These are phyloP conservation scores for Zelonia costaricensis DNA, from an alignment of 208 protist species.

Conservation along the genomic window DNA sequence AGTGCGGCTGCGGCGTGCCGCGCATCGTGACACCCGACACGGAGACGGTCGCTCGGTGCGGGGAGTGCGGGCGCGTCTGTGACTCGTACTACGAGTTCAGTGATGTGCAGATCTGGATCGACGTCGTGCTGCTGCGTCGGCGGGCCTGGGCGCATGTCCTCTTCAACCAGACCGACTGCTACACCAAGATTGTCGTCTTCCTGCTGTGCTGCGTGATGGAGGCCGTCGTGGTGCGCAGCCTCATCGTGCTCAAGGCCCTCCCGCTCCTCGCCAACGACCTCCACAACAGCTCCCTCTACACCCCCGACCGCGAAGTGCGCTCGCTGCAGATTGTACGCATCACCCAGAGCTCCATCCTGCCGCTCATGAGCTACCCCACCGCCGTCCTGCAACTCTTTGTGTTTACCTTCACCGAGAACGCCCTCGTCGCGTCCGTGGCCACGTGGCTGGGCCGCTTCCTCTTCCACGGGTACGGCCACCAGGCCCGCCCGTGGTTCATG, in stretches of 20 bases:
- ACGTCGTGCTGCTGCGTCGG: conserved; percentile 65
- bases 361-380: conserved; percentile 46
- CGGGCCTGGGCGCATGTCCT: conserved; percentile 79
- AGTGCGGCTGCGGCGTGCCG: conserved; percentile 52
- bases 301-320: conserved; percentile 19
- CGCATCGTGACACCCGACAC: conserved; percentile 75
- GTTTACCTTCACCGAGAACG: conserved; percentile 58
- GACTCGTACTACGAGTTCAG: conserved; percentile 84
- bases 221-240: conserved; percentile 67
- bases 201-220: conserved; percentile 69
- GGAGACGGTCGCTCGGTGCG: conserved; percentile 73
- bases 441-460: conserved; percentile 56
- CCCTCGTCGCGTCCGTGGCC: conserved; percentile 47
- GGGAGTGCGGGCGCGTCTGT: conserved; percentile 46
- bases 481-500: conserved; percentile 49
- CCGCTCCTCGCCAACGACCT: conserved; percentile 5
- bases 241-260: conserved; percentile 35
- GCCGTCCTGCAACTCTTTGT: conserved; percentile 61
- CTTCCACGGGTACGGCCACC: conserved; percentile 34
- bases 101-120: conserved; percentile 73
- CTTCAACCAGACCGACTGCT: conserved; percentile 49
- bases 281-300: conserved; percentile 12
- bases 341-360: conserved; percentile 41
- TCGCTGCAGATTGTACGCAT: conserved; percentile 76
- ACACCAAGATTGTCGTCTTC: conserved; percentile 16